These are phyloP conservation scores for Paramecium bursaria DNA, from an alignment of 73 alveolate species.

Conservation along the genomic window DNA sequence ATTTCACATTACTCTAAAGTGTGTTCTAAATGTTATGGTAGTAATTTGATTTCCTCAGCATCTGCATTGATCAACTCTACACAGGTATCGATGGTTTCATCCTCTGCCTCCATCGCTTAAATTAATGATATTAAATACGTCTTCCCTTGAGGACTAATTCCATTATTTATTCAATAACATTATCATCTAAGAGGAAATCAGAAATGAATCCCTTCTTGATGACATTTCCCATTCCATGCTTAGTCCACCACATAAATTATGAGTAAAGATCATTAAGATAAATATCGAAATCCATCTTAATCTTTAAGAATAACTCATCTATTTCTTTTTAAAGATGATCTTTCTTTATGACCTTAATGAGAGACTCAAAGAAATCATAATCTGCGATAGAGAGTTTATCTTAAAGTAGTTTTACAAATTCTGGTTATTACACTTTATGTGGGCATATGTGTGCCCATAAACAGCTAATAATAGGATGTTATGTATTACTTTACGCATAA, in stretches of 20 bases:
- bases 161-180: slow-evolving; percentile 54
- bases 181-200: slow-evolving; percentile 54
- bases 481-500: slow-evolving; percentile 38
- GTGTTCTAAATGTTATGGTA: slow-evolving; percentile 42
- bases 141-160: slow-evolving; percentile 54
- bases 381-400: slow-evolving; percentile 43
- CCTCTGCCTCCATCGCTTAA: slow-evolving; percentile 61
- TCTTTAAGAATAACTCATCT: slow-evolving; percentile 46
- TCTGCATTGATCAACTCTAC: slow-evolving; percentile 56
- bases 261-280: slow-evolving; percentile 53
- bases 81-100: slow-evolving; percentile 55
- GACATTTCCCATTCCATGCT: slow-evolving; percentile 57
- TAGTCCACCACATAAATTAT: slow-evolving; percentile 54
- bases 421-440: slow-evolving; percentile 52
- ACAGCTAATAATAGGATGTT: slow-evolving; percentile 9
- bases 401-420: slow-evolving; percentile 30
- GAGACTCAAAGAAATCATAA: slow-evolving; percentile 42
- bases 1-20: slow-evolving; percentile 42
- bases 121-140: not conserved
- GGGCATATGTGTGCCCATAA: slow-evolving; percentile 43
- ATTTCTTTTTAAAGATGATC: slow-evolving; percentile 58
- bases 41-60: slow-evolving; percentile 44
- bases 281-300: slow-evolving; percentile 60
- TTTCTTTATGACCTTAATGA: slow-evolving; percentile 44
- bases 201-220: slow-evolving; percentile 52